Evolutionary conservation across 2,329 filamentous ascomycete genomes (phyloP), one percentile per base, ranked within the genome.

Genomic region (Alternaria ventricosa): DNA sequence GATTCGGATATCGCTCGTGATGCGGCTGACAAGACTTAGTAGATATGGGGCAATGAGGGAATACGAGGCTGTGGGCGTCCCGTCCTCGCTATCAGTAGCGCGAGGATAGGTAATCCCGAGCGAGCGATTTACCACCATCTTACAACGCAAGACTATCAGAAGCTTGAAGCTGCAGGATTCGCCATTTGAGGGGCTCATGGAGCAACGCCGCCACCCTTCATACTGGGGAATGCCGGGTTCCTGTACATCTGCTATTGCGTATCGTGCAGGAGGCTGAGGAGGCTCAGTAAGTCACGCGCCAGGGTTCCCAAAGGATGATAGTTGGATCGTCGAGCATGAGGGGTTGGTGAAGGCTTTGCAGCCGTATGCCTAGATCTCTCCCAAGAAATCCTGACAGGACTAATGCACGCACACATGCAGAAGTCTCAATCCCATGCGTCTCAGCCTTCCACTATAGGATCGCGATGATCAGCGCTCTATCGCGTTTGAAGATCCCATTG

Each of bases 121-220:
- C 65, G 64, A 23, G 45, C 71, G 73, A 49, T 83, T 6, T 69
- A 72, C 13, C 79, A 78, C 68, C 79, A 78, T 69, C 75, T 87
- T 6, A 83, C 82, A 12, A 71, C 88, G n/a, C 80, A 87, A 71
- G 78, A 82, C 1, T 78, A 83, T 18, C 87, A 85, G 62, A 75
- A 78, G 41, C 87, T 88, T 68, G 86, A 88, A 70, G 85, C 87
- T 67, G 85, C 82, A 2, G 70, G 71, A 1, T 74, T 85, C 2
- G 86, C 86, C 0, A 86, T 87, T 66, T 80, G 85, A 1, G 75
- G 85, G 3, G 86, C 85, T 3, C 84, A 85, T 3, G 77, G 79
- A 9, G 79, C 83, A n/a, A 86, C 87, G 8, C 82, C 86, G 4
- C 87, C 86, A 15, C 86, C 86, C 5, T 88, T 88, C 71, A 86